Conservation (phyloP, 163 green algal species). For the Scenedesmus sp. region DNA sequence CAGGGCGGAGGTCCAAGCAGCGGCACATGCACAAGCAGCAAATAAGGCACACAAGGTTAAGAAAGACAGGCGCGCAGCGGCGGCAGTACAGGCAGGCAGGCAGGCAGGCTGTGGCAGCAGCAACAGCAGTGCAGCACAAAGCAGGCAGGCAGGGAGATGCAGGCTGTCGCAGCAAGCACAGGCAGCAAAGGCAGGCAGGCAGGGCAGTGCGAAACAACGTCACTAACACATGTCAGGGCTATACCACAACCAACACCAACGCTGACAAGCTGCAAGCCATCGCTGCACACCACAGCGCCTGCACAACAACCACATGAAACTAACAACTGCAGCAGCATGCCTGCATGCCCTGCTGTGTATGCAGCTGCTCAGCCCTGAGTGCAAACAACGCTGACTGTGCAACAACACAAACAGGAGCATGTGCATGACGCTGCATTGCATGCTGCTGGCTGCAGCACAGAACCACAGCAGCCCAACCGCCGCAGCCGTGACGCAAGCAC, state of each 20-base stretch:
- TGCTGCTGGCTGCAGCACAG: not conserved
- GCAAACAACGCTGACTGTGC: not conserved
- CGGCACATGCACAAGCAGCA: not conserved
- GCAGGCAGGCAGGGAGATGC: not conserved
- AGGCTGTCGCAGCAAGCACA: conserved; percentile 18
- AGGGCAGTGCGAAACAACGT: not conserved
- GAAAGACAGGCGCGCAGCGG: not conserved
- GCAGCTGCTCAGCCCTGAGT: not conserved
- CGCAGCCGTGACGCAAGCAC: not conserved
- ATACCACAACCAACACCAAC: not conserved
- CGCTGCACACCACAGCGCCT: not conserved
- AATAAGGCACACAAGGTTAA: not conserved
- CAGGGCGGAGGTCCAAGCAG: not conserved
- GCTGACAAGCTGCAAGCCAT: not conserved
- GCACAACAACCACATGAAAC: not conserved
- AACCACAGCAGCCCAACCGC: not conserved
- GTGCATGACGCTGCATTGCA: not conserved
- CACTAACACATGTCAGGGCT: not conserved
- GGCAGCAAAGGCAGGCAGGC: conserved; percentile 15
- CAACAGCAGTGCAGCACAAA: conserved; percentile 3
- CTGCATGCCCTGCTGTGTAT: not conserved
- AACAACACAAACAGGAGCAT: not conserved
- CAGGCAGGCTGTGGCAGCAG: not conserved
- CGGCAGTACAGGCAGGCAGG: not conserved
- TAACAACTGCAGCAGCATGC: conserved; percentile 8